These are phyloP conservation scores for Articulospora tetracladia DNA, from an alignment of 495 filamentous ascomycete species.

Conservation along the genomic window DNA sequence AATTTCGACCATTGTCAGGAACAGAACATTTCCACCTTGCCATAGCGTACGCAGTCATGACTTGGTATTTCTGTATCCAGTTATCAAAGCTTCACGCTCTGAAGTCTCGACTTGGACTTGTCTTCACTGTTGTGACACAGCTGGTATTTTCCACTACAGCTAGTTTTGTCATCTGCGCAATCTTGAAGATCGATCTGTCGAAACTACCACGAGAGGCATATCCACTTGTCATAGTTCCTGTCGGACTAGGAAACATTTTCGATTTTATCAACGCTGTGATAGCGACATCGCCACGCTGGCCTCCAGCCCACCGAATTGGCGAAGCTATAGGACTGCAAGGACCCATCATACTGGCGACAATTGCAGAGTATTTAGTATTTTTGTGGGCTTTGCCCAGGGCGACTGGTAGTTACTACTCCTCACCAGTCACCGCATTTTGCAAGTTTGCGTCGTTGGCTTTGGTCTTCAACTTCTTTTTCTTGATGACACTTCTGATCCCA, in stretches of 20 bases:
- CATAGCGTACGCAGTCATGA: slow-evolving; percentile 54
- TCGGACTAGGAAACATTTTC: slow-evolving; percentile 71
- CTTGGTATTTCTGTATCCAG: slow-evolving; percentile 53
- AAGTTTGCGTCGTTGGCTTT: slow-evolving; percentile 64
- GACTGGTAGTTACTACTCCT: slow-evolving; percentile 37
- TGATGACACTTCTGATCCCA: slow-evolving; percentile 68
- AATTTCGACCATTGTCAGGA: slow-evolving; percentile 61
- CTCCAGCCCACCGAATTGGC: slow-evolving; percentile 55
- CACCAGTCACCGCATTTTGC: slow-evolving; percentile 64
- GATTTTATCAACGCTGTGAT: slow-evolving; percentile 69
- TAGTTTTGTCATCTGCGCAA: slow-evolving; percentile 59
- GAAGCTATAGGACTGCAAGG: slow-evolving; percentile 66
- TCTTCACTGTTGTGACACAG: slow-evolving; percentile 61
- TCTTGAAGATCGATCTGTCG: slow-evolving; percentile 58
- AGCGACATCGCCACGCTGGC: slow-evolving; percentile 56
- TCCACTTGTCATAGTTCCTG: slow-evolving; percentile 64
- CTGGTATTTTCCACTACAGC: slow-evolving; percentile 63
- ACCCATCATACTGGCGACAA: slow-evolving; percentile 56
- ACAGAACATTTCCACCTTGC: slow-evolving; percentile 54
- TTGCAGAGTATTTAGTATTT: slow-evolving; percentile 56
- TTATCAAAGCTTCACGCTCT: slow-evolving; percentile 60
- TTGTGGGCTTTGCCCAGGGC: slow-evolving; percentile 51
- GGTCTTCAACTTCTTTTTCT: slow-evolving; percentile 64
- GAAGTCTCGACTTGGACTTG: slow-evolving; percentile 63
- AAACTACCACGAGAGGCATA: slow-evolving; percentile 58